These are phyloP conservation scores for Lactarius evosmus DNA, from an alignment of 768 basidiomycete genomes.

Conservation along the genomic window DNA sequence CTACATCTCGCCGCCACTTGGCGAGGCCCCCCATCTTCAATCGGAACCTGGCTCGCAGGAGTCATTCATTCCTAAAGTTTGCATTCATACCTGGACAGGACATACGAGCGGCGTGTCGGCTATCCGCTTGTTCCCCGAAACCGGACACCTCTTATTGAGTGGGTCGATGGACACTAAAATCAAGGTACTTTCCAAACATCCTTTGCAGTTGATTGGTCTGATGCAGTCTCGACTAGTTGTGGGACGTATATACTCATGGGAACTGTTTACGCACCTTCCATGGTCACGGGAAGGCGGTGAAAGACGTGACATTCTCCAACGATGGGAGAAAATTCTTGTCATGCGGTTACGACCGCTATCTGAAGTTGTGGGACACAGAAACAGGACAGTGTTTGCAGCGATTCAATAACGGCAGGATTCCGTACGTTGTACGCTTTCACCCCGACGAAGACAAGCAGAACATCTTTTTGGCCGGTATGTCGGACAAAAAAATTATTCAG, in stretches of 20 bases:
- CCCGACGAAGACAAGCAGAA: constrained; percentile 95
- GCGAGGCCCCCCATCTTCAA: constrained; percentile 82
- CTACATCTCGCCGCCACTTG: constrained; percentile 91
- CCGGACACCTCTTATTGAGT: constrained; percentile 89
- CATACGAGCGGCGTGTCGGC: constrained; percentile 96
- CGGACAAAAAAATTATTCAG: constrained; percentile 98
- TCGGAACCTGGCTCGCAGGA: constrained; percentile 82
- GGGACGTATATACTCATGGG: constrained; percentile 97
- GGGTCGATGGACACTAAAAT: constrained; percentile 99
- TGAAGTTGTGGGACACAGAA: constrained; percentile 99
- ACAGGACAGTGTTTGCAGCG: constrained; percentile 96
- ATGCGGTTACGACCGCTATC: constrained; percentile 92
- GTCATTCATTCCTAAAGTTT: constrained; percentile 90
- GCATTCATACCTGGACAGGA: constrained; percentile 97
- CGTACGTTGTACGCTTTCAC: constrained; percentile 93
- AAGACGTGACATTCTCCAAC: constrained; percentile 94
- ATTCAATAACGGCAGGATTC: constrained; percentile 96
- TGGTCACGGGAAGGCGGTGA: constrained; percentile 94
- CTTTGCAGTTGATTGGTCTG: background rate
- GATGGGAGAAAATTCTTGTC: constrained; percentile 87
- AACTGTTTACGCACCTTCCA: constrained; percentile 97
- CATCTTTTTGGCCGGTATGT: constrained; percentile 97
- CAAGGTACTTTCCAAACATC: constrained; percentile 55
- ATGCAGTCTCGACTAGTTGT: constrained; percentile 54
- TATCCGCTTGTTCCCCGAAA: constrained; percentile 87